These are phyloP conservation scores for Coprinellus micaceus DNA, from an alignment of 768 basidiomycete genomes.

Conservation along the genomic window DNA sequence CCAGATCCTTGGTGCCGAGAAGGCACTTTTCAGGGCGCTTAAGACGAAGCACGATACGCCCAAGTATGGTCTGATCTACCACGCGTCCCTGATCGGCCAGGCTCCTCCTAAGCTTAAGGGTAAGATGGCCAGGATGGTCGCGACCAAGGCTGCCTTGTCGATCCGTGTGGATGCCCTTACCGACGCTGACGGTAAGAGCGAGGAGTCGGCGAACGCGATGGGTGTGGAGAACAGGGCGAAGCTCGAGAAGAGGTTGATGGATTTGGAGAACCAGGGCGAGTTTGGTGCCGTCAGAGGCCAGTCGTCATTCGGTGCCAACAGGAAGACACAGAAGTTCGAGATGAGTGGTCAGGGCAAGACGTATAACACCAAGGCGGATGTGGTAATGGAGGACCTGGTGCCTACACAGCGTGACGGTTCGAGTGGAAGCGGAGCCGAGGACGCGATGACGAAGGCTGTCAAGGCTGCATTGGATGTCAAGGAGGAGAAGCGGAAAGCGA, in stretches of 20 bases:
- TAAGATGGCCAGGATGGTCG: constrained; percentile 99
- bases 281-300: constrained; percentile 67
- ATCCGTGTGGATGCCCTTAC: constrained; percentile 97
- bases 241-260: constrained; percentile 89
- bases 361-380: constrained; percentile 87
- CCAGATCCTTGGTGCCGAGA: constrained; percentile 97
- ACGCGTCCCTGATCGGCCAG: constrained; percentile 95
- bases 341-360: constrained; percentile 73
- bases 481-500: constrained; percentile 79
- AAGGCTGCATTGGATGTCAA: constrained; percentile 77
- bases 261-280: constrained; percentile 81
- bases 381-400: constrained; percentile 72
- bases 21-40: constrained; percentile 94
- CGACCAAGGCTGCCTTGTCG: constrained; percentile 95
- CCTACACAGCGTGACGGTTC: constrained; percentile 65
- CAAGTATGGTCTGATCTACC: constrained; percentile 99
- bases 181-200: constrained; percentile 87
- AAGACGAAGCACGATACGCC: constrained; percentile 99
- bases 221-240: constrained; percentile 93
- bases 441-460: constrained; percentile 68
- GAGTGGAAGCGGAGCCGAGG: constrained; percentile 32
- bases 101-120: constrained; percentile 98
- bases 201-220: constrained; percentile 74
- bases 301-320: constrained; percentile 42
- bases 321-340: constrained; percentile 77